These are phyloP conservation scores for Rhamnella rubrinervis DNA, from an alignment of 331 rosid species.

Conservation along the genomic window DNA sequence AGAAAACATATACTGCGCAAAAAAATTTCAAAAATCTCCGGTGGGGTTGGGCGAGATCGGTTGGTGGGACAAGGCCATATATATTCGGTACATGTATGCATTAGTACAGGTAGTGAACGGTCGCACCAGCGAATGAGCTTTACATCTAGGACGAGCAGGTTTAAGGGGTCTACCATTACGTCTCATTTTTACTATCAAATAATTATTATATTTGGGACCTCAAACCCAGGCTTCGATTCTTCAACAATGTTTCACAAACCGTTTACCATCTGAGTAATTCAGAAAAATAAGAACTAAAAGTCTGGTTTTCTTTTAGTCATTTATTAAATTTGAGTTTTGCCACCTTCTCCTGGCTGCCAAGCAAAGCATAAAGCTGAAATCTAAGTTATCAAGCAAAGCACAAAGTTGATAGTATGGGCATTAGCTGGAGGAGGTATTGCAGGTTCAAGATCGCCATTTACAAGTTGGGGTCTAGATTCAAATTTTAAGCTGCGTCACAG, in stretches of 20 bases:
- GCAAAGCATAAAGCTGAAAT: constrained; percentile 23
- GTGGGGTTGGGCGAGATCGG: constrained; percentile 31
- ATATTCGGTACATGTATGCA: constrained; percentile 14
- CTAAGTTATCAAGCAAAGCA: not conserved
- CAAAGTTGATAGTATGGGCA: not conserved
- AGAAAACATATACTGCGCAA: constrained; percentile 21
- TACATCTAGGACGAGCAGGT: constrained; percentile 30
- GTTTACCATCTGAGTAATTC: not conserved
- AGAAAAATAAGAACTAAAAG: too few species aligned
- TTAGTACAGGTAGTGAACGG: constrained; percentile 31
- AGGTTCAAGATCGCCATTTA: not conserved
- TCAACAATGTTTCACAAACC: not conserved
- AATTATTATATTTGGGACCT: not conserved
- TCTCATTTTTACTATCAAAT: constrained; percentile 4
- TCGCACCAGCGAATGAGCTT: constrained; percentile 32
- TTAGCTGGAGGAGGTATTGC: not conserved
- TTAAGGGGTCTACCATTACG: constrained; percentile 34
- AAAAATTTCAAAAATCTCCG: constrained; percentile 30
- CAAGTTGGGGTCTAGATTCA: constrained; percentile 1
- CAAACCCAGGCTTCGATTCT: too few species aligned
- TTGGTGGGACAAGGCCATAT: constrained; percentile 36
- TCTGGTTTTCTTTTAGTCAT: too few species aligned
- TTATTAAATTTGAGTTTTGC: not conserved
- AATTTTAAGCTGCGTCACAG: not conserved
- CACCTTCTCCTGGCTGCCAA: constrained; percentile 14